A percentile compares a stretch with the other conserved stretches of the same genome.
Evolutionary conservation across 495 filamentous ascomycete species (phyloP).

Genomic region (Neurospora discreta): DNA sequence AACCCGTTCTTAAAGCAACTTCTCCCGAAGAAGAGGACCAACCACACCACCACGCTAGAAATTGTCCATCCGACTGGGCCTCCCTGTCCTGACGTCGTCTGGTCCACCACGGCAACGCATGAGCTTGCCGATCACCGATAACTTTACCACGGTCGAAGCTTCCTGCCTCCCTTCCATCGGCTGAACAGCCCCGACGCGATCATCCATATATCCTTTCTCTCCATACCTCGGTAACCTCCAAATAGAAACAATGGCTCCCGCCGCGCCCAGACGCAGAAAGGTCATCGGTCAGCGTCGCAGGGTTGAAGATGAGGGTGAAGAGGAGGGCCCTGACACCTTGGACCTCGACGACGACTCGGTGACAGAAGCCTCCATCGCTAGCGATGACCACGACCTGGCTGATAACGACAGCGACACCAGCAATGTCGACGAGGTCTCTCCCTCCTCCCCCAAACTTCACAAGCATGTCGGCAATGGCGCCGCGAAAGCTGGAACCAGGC

Average conservation of each 20-base stretch:
- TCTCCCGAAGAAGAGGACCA: constrained; percentile 5
- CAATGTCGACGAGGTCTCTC: constrained; percentile 48
- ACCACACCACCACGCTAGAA: not conserved
- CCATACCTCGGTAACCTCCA: constrained; percentile 4
- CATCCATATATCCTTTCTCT: not conserved
- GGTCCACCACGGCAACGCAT: constrained; percentile 12
- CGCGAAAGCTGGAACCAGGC: constrained; percentile 31
- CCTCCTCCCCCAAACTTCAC: constrained; percentile 32
- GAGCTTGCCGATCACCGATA: constrained; percentile 7
- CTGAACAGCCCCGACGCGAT: constrained; percentile 4
- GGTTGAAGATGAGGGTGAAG: constrained; percentile 70
- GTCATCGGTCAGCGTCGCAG: constrained; percentile 65
- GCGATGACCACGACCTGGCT: constrained; percentile 64
- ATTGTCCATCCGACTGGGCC: not conserved
- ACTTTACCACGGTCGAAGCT: constrained; percentile 12
- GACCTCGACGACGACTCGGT: constrained; percentile 72
- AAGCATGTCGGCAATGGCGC: constrained; percentile 26
- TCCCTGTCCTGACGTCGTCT: not conserved
- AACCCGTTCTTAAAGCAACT: not conserved
- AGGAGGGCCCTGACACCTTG: constrained; percentile 53
- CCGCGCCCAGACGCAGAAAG: constrained; percentile 49
- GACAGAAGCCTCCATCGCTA: constrained; percentile 67
- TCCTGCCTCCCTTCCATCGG: constrained; percentile 13
- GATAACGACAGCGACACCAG: constrained; percentile 67
- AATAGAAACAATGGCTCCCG: constrained; percentile 19